Conservation (phyloP, 164 flowering plant species). For the Annona cherimola region DNA sequence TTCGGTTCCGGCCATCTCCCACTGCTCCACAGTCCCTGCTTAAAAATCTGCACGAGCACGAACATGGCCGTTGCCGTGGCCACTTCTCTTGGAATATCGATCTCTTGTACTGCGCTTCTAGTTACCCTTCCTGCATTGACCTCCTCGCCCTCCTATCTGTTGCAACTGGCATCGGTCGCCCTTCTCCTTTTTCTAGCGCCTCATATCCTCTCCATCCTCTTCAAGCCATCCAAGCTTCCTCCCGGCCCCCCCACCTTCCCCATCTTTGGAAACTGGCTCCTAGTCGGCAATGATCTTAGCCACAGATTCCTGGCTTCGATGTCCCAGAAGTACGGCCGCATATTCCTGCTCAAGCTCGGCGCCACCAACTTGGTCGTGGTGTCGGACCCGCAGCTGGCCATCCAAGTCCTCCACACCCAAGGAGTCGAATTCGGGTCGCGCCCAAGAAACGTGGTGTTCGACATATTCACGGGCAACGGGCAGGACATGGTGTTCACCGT, state of each 20-base stretch:
- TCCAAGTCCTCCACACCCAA: slow-evolving; percentile 52
- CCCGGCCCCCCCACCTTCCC: slow-evolving; percentile 56
- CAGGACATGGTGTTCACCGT: slow-evolving; percentile 82
- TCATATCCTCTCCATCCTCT: slow-evolving; percentile 6
- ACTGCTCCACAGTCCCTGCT: background rate
- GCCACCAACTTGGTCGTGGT: slow-evolving; percentile 48
- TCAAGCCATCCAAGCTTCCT: slow-evolving; percentile 27
- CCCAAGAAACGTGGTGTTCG: slow-evolving; percentile 59
- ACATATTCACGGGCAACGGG: slow-evolving; percentile 71
- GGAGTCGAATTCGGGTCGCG: slow-evolving; percentile 78
- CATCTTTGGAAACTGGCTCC: slow-evolving; percentile 74
- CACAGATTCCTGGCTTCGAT: slow-evolving; percentile 45
- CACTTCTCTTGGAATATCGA: background rate
- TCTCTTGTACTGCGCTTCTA: background rate
- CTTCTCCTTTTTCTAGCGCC: slow-evolving; percentile 12
- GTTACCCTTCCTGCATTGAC: slow-evolving; percentile 1
- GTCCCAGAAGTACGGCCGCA: slow-evolving; percentile 37
- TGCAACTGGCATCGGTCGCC: slow-evolving; percentile 1
- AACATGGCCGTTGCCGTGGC: background rate
- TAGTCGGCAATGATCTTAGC: slow-evolving; percentile 68
- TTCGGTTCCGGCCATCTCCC: background rate
- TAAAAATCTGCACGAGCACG: background rate
- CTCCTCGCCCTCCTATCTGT: background rate
- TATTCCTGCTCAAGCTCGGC: slow-evolving; percentile 57
- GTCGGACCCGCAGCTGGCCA: slow-evolving; percentile 52